Conservation (phyloP, 345 rosid genomes). For the Eucalyptus marginata region DNA sequence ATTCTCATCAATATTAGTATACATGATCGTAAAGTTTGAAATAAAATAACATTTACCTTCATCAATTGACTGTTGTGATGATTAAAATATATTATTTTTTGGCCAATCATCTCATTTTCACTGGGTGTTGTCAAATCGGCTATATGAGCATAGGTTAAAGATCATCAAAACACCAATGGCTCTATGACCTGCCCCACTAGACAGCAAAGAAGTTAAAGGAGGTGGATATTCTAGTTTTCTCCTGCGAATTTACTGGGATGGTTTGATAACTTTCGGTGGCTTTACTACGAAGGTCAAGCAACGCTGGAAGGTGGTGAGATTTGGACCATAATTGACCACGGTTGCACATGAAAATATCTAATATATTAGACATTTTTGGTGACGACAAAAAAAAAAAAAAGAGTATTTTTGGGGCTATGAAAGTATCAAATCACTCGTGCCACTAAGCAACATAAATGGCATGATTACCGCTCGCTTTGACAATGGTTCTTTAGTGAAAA, state of each 20-base stretch:
- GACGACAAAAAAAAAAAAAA: too few relatives aligned
- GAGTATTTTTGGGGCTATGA: background rate
- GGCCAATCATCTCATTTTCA: background rate
- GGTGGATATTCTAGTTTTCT: background rate
- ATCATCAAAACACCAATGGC: background rate
- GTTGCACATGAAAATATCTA: background rate
- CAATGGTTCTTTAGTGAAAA: background rate
- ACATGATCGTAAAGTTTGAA: accelerated
- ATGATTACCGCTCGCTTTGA: background rate
- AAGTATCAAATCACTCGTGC: background rate
- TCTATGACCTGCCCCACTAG: background rate
- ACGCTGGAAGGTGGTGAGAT: background rate
- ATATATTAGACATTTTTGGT: background rate
- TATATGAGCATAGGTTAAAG: background rate
- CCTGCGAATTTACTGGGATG: background rate
- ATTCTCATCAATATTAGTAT: background rate
- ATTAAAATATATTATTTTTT: background rate
- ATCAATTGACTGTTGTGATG: accelerated
- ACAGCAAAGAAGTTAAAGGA: background rate
- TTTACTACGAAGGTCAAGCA: background rate
- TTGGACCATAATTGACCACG: background rate
- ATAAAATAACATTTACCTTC: background rate
- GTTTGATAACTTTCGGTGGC: background rate
- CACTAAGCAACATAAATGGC: background rate
- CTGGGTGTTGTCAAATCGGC: background rate